Evolutionary conservation across 1,139 yeast genomes (phyloP), one percentile per base, ranked within the genome.

Genomic region (Saccharomyces hybrid): DNA sequence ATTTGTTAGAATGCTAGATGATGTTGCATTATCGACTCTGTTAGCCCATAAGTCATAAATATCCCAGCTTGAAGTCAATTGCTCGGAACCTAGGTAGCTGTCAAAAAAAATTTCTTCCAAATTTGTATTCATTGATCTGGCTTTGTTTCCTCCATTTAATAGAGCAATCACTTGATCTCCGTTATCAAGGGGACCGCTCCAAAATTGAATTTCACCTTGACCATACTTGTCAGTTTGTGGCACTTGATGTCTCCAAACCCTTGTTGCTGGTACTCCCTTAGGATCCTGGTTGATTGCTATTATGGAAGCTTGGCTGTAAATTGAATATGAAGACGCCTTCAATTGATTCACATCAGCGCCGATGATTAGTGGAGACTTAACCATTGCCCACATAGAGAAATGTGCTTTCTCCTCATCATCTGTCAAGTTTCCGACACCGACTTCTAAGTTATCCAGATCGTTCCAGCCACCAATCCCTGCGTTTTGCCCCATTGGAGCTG

Each of bases 361-460:
- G 44, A 68, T 63, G 38, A 68, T 58, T 26, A 68, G 57, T 11
- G 71, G 70, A 49, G 70, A 65, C 53, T 65, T 68, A 34, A 66
- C 59, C 19, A 64, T 58, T 4, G 71, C 62, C 72, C 72, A 68
- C 58, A 68, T 57, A 12, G 70, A 63, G 51, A 67, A 67, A 51
- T 67, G 70, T 12, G 70, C 57, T 49, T 51, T 56, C 50, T 66
- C 65, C 52, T 67, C 71, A 9, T 63, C 67, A 28, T 60, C 61
- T 16, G 65, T 56, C 61, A 62, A 60, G 11, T 66, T 67, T 8
- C 71, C 71, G 54, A 64, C 63, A n/a, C 71, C 72, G 28, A 68
- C 70, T 54, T 68, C 71, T 31, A 68, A 58, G 55, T 61, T 63
- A 51, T 68, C 72, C 50, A 68, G 53, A 56, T 68, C 72, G 52